phyloP scores from a whole-genome alignment of 176 grass and related monocot species.

The bread wheat (Triticum aestivum) region DNA sequence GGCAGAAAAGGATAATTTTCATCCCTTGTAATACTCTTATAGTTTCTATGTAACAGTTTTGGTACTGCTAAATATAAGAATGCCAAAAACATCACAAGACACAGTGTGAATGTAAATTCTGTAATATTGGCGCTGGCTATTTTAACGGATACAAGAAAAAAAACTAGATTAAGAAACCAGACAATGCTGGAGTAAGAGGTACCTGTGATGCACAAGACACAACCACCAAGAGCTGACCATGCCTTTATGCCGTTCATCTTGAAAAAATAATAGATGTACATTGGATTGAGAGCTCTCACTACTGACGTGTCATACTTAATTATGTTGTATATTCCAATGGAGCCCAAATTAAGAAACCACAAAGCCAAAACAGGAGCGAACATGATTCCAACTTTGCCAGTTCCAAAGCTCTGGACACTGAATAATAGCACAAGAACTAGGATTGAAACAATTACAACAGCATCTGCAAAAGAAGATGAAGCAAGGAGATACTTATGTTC shows the following conservation, averaged over 20 bases:
- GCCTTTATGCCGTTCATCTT: conserved; percentile 65
- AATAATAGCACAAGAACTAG: conserved; percentile 77
- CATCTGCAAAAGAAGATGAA: conserved; percentile 58
- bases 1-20: not conserved
- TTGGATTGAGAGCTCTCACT: conserved; percentile 82
- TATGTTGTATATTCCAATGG: conserved; percentile 82
- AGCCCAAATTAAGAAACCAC: conserved; percentile 87
- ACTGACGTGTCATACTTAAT: conserved; percentile 81
- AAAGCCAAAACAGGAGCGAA: conserved; percentile 87
- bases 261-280: conserved; percentile 95
- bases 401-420: conserved; percentile 93
- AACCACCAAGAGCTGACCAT: conserved; percentile 96
- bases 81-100: conserved; percentile 3
- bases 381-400: conserved; percentile 96
- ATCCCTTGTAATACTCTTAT: conserved; percentile 7
- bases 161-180: not conserved
- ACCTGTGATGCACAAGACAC: conserved; percentile 99
- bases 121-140: not conserved
- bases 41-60: not conserved
- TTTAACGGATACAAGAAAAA: not conserved
- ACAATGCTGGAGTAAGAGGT: not conserved
- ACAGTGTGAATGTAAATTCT: conserved; percentile 3
- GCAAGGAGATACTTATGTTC: conserved; percentile 5
- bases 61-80: not conserved
- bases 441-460: conserved; percentile 82